Evolutionary conservation across 441 rosid genomes (phyloP), one percentile per base, ranked within the genome.

Genomic region (Melastoma candidum): DNA sequence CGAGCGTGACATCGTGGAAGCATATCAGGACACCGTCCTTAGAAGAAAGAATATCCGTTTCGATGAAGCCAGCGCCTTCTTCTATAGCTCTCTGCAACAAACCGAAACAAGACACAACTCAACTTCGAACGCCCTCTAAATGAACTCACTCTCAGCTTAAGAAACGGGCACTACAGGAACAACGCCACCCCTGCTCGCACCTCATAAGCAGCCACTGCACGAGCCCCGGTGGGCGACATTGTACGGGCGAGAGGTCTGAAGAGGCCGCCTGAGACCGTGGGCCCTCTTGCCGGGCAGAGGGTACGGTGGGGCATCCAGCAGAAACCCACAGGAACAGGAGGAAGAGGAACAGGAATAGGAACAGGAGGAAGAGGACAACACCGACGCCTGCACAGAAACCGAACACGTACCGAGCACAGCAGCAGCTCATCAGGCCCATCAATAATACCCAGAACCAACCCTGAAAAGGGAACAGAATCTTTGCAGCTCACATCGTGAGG

Each of bases 161-260:
- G 41, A 36, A 36, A 36, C 41, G 22, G 41, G 41, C 41, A 36
- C 6, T 36, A 36, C 41, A 36, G 41, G 41, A 36, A 6, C 41
- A 9, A 36, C 8, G 7, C 41, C 1, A 36, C 22, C 22, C 41
- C 6, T 7, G 10, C 41, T 36, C 41, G 7, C 67, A 90, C 96
- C 95, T 73, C 57, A 69, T 89, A 93, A 14, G 97, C 85, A 63
- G 85, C 81, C 64, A 84, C 97, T 96, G 61, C 87, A 86, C 46
- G 96, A 83, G 69, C 99, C 99, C 63, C 99, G 71, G 69, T 93
- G 99, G 11, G 96, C 96, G 59, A 93, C 56, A 49, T 93, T 93
- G 60, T 71, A 89, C 0, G 97, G 84, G 53, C 94, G 93, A 47
- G 75, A 81, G 60, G 99, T 84, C 77, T 93, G 99, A 49, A 89